These are phyloP conservation scores for Spathaspora gorwiae DNA, from an alignment of 805 yeast species.

Conservation along the genomic window DNA sequence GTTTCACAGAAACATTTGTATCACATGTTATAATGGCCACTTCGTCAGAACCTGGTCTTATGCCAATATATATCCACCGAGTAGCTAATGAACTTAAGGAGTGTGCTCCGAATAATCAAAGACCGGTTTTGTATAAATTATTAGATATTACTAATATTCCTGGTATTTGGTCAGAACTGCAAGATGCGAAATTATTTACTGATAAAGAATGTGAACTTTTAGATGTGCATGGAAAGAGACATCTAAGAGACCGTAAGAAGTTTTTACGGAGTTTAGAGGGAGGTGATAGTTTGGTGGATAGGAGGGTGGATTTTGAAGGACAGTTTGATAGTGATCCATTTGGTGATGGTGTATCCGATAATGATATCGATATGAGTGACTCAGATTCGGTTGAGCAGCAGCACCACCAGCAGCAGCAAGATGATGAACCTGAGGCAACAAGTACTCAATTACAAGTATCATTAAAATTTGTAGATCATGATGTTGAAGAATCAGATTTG, in stretches of 20 bases:
- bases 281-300: neutral
- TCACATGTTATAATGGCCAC: slow-evolving; percentile 14
- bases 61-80: slow-evolving; percentile 7
- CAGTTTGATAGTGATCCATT: neutral
- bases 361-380: too few relatives aligned
- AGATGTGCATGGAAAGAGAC: neutral
- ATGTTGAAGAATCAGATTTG: too few relatives aligned
- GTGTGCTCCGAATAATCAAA: neutral
- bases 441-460: neutral
- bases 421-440: neutral
- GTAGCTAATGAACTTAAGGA: slow-evolving; percentile 4
- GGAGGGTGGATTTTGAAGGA: neutral
- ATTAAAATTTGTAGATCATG: too few relatives aligned
- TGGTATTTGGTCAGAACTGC: slow-evolving; percentile 12
- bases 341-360: too few relatives aligned
- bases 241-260: neutral
- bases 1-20: slow-evolving; percentile 15
- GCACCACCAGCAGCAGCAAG: neutral
- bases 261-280: neutral
- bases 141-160: slow-evolving; percentile 7
- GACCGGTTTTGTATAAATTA: slow-evolving; percentile 4
- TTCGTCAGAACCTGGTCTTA: slow-evolving; percentile 8
- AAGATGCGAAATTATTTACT: slow-evolving; percentile 8
- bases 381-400: too few relatives aligned
- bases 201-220: slow-evolving; percentile 1